These are phyloP conservation scores for Elaphomyces granulatus DNA, from an alignment of 495 filamentous ascomycete species.

Conservation along the genomic window DNA sequence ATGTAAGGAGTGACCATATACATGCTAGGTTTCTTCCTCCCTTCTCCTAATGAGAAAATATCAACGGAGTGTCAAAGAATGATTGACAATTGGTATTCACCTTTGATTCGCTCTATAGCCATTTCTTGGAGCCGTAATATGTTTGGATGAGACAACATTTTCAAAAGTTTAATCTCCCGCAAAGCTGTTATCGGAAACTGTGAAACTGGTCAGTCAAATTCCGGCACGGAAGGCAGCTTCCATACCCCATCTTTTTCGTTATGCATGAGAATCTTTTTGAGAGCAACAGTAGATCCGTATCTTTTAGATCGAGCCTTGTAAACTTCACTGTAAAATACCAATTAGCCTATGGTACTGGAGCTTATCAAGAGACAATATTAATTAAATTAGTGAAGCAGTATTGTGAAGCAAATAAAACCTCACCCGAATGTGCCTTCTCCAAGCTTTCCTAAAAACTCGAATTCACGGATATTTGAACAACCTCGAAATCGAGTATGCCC, in stretches of 20 bases:
- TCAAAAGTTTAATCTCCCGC: slow-evolving; percentile 93
- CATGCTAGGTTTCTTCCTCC: slow-evolving; percentile 72
- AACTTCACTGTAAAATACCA: slow-evolving; percentile 49
- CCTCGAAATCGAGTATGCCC: slow-evolving; percentile 49
- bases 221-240: slow-evolving; percentile 2
- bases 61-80: not conserved
- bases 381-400: not conserved
- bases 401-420: slow-evolving; percentile 11
- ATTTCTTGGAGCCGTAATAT: slow-evolving; percentile 84
- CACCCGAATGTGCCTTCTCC: slow-evolving; percentile 97
- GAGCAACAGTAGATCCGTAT: slow-evolving; percentile 56
- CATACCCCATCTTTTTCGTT: slow-evolving; percentile 85
- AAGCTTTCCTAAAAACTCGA: slow-evolving; percentile 79
- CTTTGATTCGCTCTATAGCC: slow-evolving; percentile 73
- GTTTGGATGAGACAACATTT: slow-evolving; percentile 82
- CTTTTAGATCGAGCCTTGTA: slow-evolving; percentile 72
- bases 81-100: slow-evolving; percentile 20
- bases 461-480: slow-evolving; percentile 77
- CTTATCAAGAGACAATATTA: not conserved
- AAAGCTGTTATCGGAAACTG: slow-evolving; percentile 94
- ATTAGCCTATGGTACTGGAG: no score
- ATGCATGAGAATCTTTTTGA: slow-evolving; percentile 98
- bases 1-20: slow-evolving; percentile 99
- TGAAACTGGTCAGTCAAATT: slow-evolving; percentile 4
- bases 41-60: slow-evolving; percentile 38